These are phyloP conservation scores for Pichia membranifaciens DNA, from an alignment of 805 yeast genomes.

Conservation along the genomic window DNA sequence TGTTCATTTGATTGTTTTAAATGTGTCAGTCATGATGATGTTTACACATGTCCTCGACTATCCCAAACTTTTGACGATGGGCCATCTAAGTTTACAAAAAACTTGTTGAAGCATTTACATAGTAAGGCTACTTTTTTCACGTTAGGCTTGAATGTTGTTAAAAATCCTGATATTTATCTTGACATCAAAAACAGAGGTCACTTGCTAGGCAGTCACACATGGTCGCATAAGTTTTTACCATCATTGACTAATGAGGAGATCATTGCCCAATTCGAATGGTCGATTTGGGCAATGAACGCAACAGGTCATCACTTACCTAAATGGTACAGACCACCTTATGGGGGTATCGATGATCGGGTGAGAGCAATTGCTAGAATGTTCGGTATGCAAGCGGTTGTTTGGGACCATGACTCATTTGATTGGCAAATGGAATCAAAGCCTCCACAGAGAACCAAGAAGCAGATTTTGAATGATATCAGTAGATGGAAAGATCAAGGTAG, in stretches of 20 bases:
- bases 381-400: conserved; percentile 80
- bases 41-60: conserved; percentile 63
- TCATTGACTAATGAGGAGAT: conserved; percentile 70
- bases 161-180: conserved; percentile 67
- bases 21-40: conserved; percentile 73
- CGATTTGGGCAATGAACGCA: conserved; percentile 97
- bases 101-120: conserved; percentile 48
- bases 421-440: conserved; percentile 65
- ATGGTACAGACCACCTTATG: conserved; percentile 96
- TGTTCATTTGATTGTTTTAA: conserved; percentile 86
- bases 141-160: conserved; percentile 73
- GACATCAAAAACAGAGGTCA: conserved; percentile 60
- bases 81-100: conserved; percentile 68
- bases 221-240: conserved; percentile 88
- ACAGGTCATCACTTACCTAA: conserved; percentile 82
- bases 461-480: conserved; percentile 50
- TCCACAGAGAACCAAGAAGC: conserved; percentile 39
- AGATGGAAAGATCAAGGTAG: conserved; percentile 39
- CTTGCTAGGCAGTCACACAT: conserved; percentile 80
- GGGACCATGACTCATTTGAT: conserved; percentile 91
- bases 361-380: conserved; percentile 73
- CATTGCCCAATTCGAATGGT: conserved; percentile 89
- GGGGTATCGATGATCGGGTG: conserved; percentile 86
- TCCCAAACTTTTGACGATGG: conserved; percentile 96
- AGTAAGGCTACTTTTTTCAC: conserved; percentile 74